Percentiles rank a stretch among this genome's conserved stretches.
phyloP scores from a whole-genome alignment of 2,329 filamentous ascomycete species.

The Trematosphaeria pertusa region DNA sequence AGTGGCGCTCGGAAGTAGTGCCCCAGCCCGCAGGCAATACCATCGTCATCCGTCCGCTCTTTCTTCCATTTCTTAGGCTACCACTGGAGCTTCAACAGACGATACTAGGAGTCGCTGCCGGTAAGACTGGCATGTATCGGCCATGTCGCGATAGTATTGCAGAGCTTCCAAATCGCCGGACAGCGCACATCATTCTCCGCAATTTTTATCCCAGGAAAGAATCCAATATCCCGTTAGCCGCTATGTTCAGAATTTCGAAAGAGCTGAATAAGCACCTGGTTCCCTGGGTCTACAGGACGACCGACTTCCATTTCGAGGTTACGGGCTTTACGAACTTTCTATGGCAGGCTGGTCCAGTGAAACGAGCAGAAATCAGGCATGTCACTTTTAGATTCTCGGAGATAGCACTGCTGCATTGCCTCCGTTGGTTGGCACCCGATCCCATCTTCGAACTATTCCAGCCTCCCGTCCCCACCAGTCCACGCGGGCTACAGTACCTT shows the following conservation, averaged over 20 bases:
- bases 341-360: slow-evolving; percentile 26
- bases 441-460: slow-evolving; percentile 34
- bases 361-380: slow-evolving; percentile 27
- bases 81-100: slow-evolving; percentile 40
- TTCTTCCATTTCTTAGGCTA: slow-evolving; percentile 32
- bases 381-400: slow-evolving; percentile 31
- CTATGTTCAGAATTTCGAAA: slow-evolving; percentile 27
- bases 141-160: slow-evolving; percentile 10
- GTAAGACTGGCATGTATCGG: slow-evolving; percentile 19
- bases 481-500: slow-evolving; percentile 30
- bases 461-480: slow-evolving; percentile 27
- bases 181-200: neutral
- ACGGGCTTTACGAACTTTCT: slow-evolving; percentile 23
- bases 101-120: slow-evolving; percentile 31
- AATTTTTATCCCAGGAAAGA: slow-evolving; percentile 1
- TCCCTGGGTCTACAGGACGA: slow-evolving; percentile 33
- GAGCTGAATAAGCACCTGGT: slow-evolving; percentile 23
- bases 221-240: slow-evolving; percentile 24
- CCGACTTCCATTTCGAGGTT: slow-evolving; percentile 33
- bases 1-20: slow-evolving; percentile 10
- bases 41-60: slow-evolving; percentile 35
- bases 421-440: slow-evolving; percentile 41
- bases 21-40: slow-evolving; percentile 15
- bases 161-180: slow-evolving; percentile 1
- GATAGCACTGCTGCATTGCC: slow-evolving; percentile 32